Conservation (phyloP, 2,329 filamentous ascomycete species). For the Apiospora koreana region DNA sequence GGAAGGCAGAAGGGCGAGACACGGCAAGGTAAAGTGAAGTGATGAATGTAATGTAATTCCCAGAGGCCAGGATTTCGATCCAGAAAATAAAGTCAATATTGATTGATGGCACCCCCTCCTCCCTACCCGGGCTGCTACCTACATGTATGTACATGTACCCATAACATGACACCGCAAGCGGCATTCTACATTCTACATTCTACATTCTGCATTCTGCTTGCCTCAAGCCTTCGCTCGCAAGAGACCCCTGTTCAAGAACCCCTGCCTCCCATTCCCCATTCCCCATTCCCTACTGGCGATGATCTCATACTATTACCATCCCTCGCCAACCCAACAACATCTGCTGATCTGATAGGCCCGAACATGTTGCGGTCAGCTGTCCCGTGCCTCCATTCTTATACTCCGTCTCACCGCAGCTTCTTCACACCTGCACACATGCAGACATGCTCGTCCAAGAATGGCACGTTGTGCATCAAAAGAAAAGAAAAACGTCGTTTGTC, state of each 20-base stretch:
- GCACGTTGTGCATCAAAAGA: not conserved
- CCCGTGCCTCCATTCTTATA: not conserved
- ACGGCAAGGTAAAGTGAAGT: not conserved
- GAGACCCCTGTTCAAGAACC: not conserved
- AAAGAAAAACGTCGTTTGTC: not conserved
- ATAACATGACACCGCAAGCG: not conserved
- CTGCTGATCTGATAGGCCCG: not conserved
- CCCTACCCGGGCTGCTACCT: too few species aligned
- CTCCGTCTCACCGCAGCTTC: constrained; percentile 1
- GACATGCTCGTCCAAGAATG: not conserved
- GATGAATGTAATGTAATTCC: not conserved
- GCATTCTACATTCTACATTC: not conserved
- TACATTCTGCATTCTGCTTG: too few species aligned
- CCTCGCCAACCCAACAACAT: not conserved
- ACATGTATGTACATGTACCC: too few species aligned
- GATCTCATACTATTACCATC: too few species aligned
- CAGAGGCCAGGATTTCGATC: not conserved
- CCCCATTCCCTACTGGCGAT: too few species aligned
- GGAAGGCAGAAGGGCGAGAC: too few species aligned
- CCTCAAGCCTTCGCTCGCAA: too few species aligned
- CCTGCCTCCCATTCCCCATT: not conserved
- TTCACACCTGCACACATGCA: too few species aligned
- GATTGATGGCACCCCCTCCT: not conserved
- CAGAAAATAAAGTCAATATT: constrained; percentile 1
- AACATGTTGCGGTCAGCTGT: not conserved